Evolutionary conservation across 306 rosid species (phyloP).

Genomic region (Rosa lucieae): DNA sequence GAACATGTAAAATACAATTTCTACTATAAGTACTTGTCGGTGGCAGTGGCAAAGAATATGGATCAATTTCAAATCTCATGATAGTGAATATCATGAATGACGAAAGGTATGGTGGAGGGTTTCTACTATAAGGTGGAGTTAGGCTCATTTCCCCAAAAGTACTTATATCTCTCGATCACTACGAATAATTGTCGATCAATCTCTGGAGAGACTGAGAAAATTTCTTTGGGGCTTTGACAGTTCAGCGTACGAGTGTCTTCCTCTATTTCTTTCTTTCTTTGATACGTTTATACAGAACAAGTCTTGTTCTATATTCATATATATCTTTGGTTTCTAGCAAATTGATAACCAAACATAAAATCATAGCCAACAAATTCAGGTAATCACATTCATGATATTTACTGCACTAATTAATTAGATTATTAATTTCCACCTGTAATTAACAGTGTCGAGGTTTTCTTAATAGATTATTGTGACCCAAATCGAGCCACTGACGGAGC

Average conservation of each 20-base stretch:
- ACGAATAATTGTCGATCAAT: conserved; percentile 21
- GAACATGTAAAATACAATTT: not conserved
- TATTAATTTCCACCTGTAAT: not conserved
- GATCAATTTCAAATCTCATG: conserved; percentile 9
- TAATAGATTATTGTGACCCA: conserved; percentile 61
- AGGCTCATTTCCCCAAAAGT: conserved; percentile 45
- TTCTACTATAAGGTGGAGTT: conserved; percentile 45
- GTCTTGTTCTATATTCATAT: conserved; percentile 33
- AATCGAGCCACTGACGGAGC: conserved; percentile 90
- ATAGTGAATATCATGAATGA: conserved; percentile 38
- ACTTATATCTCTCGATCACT: conserved; percentile 22
- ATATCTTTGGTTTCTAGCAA: conserved; percentile 37
- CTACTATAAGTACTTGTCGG: not conserved
- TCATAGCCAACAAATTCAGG: not conserved
- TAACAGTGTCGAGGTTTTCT: not conserved
- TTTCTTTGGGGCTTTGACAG: too few species aligned
- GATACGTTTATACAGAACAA: conserved; percentile 30
- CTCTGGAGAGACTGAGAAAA: conserved; percentile 13
- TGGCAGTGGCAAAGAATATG: conserved; percentile 7
- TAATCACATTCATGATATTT: not conserved
- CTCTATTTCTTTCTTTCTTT: conserved; percentile 29
- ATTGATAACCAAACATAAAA: conserved; percentile 26
- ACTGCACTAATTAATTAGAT: not conserved
- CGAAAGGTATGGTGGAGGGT: conserved; percentile 41
- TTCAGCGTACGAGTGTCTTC: not conserved